Base-by-base conservation (phyloP, 2,329 filamentous ascomycete genomes). In the Trichoderma asperellum region DNA sequence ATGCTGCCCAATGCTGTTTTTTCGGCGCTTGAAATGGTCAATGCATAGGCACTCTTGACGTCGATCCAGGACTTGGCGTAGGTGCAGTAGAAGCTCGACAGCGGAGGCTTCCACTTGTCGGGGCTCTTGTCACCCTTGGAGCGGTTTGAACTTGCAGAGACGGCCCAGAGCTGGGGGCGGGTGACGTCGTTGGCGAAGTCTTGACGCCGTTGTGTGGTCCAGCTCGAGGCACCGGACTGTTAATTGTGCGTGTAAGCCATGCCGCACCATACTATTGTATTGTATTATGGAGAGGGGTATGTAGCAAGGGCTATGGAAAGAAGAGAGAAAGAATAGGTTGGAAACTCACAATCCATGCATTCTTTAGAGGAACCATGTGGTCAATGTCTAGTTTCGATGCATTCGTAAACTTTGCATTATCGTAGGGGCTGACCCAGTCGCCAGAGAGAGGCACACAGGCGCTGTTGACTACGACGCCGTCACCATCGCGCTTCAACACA, bases 311-410 rank as follows among this genome's bases (percentile, higher is more conserved):
- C 35, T 11, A 18, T 14, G 18, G 56, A 57, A 27, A 43, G 58
- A 12, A 29, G 57, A 40, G 70, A 11, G 27, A 47, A 18, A n/a
- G 10, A 16, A 12, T 35, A 53, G 5, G 35, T 2, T 37, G 12
- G 35, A 12, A 34, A 79, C 83, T 75, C 73, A 89, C 87, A 71
- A 91, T 88, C 92, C 92, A 95, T 5, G 92, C 92, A 75, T 94
- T 93, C 76, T 90, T 90, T 71, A 96, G 78, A 0, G 93, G 92
- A 2, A 96, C 91, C 80, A 96, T 85, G 77, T 96, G 93, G 78
- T 96, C 93, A 70, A 96, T 95, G 73, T 95, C 92, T 1, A 96
- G 78, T 73, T 94, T 91, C 21, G 84, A 86, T 1, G 91, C 87
- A 0, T 83, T 81, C 0, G 87, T 90, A 90, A 91, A 93, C 1